Percentiles rank a stretch among this genome's conserved stretches.
Evolutionary conservation across 2,329 filamentous ascomycete genomes (phyloP).

Genomic region (Alternaria hordeiaustralica): DNA sequence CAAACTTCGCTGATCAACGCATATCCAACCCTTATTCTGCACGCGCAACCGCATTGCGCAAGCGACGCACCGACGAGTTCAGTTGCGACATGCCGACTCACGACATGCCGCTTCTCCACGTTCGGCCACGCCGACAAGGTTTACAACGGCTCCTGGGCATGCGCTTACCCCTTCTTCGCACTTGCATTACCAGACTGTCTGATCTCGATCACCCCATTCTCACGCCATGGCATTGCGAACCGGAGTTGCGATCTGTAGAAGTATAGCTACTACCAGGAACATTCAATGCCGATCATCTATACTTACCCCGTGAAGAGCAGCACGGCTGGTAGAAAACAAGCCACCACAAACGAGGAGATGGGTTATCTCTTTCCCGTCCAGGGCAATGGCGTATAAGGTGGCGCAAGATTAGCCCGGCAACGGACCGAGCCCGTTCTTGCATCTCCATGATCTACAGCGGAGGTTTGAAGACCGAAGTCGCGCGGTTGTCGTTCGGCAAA

Average conservation of each 20-base stretch:
- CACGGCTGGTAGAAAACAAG: background rate
- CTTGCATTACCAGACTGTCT: background rate
- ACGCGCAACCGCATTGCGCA: background rate
- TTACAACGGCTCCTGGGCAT: background rate
- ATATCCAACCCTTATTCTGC: background rate
- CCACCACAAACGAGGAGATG: background rate
- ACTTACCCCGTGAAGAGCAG: background rate
- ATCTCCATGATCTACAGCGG: background rate
- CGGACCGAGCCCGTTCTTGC: slow-evolving; percentile 10
- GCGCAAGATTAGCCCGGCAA: slow-evolving; percentile 8
- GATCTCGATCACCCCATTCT: background rate
- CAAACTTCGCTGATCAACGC: background rate
- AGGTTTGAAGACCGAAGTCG: background rate
- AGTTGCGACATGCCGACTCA: background rate
- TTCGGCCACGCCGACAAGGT: background rate
- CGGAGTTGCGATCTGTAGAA: background rate
- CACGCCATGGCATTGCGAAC: background rate
- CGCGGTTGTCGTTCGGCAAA: background rate
- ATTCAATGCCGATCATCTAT: background rate
- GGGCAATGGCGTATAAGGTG: background rate
- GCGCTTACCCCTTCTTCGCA: background rate
- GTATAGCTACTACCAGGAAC: background rate
- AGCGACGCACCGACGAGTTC: background rate
- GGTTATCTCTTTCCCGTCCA: background rate
- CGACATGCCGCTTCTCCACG: background rate